Evolutionary conservation across 2,329 filamentous ascomycete species (phyloP), one percentile per base, ranked within the genome.

Genomic region (Colletotrichum liriopes): DNA sequence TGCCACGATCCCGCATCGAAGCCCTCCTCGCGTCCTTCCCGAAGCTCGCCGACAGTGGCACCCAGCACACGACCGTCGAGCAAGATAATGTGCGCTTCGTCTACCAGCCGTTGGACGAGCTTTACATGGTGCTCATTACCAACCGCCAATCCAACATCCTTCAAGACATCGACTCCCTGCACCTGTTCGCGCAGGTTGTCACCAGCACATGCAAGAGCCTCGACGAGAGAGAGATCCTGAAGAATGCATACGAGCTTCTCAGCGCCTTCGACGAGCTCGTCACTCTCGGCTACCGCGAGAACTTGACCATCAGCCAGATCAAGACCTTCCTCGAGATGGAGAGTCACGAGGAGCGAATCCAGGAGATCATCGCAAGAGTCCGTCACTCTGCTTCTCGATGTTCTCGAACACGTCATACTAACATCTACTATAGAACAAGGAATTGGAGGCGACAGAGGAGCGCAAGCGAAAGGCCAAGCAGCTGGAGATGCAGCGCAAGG

Each of bases 261-360:
- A 97, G 94, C 82, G 96, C 96, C 58, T 99, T 98, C 79, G 96
- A 99, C 80, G 96, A 99, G 86, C 89, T 99, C 71, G 96, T 99
- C 73, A 98, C 96, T 0, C 87, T 98, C 74, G 96, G 96, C 16
- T 98, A 99, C 85, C 87, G 96, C 79, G 96, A 99, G 86, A 99
- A 99, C 83, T 86, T 99, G 77, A 97, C 96, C 32, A 90, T 99
- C 78, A 94, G 92, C 84, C 97, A 99, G 85, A 99, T 99, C 87
- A 98, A 97, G 89, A 98, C 96, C 2, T 99, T 99, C 88, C 84
- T 99, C 77, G 97, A 98, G 81, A 99, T 99, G 96, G 96, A 99
- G 84, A 96, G 93, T 83, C 96, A 99, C 80, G 97, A 99, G 84
- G 96, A 99, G 88, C 92, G 96, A 81, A 98, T 99, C 77, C 96